These are phyloP conservation scores for Boletus pseudopeckii DNA, from an alignment of 768 basidiomycete genomes.

Conservation along the genomic window DNA sequence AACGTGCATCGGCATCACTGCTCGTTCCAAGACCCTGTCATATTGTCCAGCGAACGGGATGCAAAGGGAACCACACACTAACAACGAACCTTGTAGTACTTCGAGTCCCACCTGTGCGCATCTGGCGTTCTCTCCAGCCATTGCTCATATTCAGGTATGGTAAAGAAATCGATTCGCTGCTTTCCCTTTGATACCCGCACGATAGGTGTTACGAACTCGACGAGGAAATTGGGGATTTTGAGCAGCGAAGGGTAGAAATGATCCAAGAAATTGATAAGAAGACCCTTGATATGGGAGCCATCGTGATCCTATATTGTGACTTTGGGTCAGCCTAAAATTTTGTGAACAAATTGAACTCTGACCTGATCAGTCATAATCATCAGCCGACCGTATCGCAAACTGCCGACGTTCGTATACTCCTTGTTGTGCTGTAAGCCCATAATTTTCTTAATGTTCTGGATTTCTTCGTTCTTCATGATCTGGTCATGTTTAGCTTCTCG, in stretches of 20 bases:
- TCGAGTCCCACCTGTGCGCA: slow-evolving; percentile 80
- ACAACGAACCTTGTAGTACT: slow-evolving; percentile 91
- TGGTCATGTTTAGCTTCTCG: slow-evolving; percentile 95
- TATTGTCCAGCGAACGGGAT: slow-evolving; percentile 1
- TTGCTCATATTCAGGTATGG: slow-evolving; percentile 92
- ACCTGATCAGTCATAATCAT: slow-evolving; percentile 99
- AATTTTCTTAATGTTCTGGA: slow-evolving; percentile 97
- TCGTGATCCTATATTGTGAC: slow-evolving; percentile 82
- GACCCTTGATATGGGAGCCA: slow-evolving; percentile 99
- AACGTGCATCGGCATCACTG: slow-evolving; percentile 81
- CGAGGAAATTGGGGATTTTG: slow-evolving; percentile 85
- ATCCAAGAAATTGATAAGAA: slow-evolving; percentile 96
- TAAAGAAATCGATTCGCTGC: slow-evolving; percentile 85
- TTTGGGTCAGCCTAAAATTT: background rate
- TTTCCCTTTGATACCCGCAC: slow-evolving; percentile 87
- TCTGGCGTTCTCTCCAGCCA: slow-evolving; percentile 82
- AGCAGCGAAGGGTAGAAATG: slow-evolving; percentile 95
- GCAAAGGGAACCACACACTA: background rate
- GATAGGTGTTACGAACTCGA: slow-evolving; percentile 98
- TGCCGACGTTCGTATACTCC: slow-evolving; percentile 65
- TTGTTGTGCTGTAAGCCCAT: slow-evolving; percentile 95
- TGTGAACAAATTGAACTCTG: background rate
- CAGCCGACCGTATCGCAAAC: slow-evolving; percentile 85
- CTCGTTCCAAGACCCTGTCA: slow-evolving; percentile 93
- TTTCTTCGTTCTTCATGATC: slow-evolving; percentile 98